A percentile compares a stretch with the other conserved stretches of the same genome.
These are phyloP conservation scores for Pleurozium schreberi DNA, from an alignment of 225 moss, liverwort and hornwort species.

Conservation along the genomic window DNA sequence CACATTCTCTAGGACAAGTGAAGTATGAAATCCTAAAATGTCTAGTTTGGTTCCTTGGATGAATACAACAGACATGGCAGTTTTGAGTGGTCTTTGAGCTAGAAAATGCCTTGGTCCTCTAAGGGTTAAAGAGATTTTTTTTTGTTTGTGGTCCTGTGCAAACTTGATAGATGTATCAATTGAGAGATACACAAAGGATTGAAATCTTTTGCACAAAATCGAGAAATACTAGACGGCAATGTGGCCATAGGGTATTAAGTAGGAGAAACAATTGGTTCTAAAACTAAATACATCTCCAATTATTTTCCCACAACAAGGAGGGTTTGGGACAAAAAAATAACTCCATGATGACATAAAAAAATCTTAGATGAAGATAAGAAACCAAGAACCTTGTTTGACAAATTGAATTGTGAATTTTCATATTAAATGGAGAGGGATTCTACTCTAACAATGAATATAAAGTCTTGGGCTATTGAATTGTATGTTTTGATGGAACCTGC, in stretches of 20 bases:
- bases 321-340: neutral
- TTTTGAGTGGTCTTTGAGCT: too few relatives aligned
- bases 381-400: neutral
- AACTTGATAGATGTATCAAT: neutral
- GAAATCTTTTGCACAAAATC: neutral
- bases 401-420: neutral
- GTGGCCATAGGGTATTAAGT: neutral
- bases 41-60: too few relatives aligned
- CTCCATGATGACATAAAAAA: neutral
- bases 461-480: neutral
- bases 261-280: neutral
- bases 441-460: neutral
- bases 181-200: neutral
- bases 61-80: too few relatives aligned
- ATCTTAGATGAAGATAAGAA: neutral
- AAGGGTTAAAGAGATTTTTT: too few relatives aligned
- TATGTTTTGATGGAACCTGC: rapidly evolving
- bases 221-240: neutral
- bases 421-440: neutral
- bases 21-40: too few relatives aligned
- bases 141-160: neutral
- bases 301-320: neutral
- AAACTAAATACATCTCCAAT: neutral
- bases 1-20: too few relatives aligned
- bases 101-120: too few relatives aligned